Base-by-base conservation (phyloP, 2,329 filamentous ascomycete species). In the Botryosphaeria agaves region DNA sequence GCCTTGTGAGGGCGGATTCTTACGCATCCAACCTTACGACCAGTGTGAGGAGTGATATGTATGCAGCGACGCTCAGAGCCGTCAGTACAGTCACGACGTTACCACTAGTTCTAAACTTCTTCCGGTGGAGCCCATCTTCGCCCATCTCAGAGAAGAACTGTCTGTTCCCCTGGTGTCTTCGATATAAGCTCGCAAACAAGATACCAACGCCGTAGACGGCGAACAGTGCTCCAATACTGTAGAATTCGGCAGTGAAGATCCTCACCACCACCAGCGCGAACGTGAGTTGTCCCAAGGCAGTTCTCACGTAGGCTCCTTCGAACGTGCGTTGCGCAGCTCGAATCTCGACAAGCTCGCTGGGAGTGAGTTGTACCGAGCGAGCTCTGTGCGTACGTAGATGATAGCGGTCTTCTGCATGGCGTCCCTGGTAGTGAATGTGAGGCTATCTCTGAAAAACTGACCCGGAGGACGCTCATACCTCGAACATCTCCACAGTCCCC, bases 181-280 rank as follows among this genome's bases (percentile, higher is more conserved):
- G 70, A 55, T 91, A 91, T 32, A 83, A 61, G 43, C 83, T 79
- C 35, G 91, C 82, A 16, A 81, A 63, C 47, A 95, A 62, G 28
- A 98, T 70, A 5, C 82, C 81, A 3, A 76, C 74, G 8, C 87
- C 89, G 48, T 95, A 95, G 29, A 83, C 75, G 26, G 89, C 85
- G 50, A 94, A 94, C 18, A 98, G 64, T 5, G 89, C 89, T n/a
- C 89, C 89, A 38, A 94, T 93, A 41, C 78, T 74, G 57, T 95
- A 95, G 62, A 98, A 95, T 49, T 95, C 89, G 31, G 76, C 70
- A 6, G 84, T 94, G 60, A 98, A 95, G 54, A 98, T 91, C 59
- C 91, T 93, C 41, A 93, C 72, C 31, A 98, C 81, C 38, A 98
- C 76, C 29, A 98, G 73, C 14, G 87, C 76, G 53, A 98, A 95